Evolutionary conservation across 2,329 filamentous ascomycete species (phyloP), one percentile per base, ranked within the genome.

Genomic region (Aaosphaeria pasadenensis): DNA sequence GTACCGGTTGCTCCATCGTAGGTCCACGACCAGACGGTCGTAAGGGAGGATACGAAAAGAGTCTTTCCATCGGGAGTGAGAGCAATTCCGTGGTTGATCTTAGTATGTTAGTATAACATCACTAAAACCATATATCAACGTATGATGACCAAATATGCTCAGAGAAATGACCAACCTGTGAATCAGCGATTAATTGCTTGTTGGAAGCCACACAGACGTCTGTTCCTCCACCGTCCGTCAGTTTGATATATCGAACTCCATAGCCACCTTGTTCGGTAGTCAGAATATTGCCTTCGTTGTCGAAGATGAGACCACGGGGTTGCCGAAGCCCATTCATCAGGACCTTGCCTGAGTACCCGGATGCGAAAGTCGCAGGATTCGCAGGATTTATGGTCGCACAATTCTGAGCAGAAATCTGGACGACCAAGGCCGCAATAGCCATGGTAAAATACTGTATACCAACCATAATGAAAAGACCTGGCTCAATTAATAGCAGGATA

Each of bases 271-370:
- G 43, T 30, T 52, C 49, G 5, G 46, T 46, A 11, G 49, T 49
- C 7, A 53, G 13, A 7, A 53, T 40, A 43, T 53, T 53, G n/a
- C 51, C 48, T 31, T 48, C 24, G 28, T 42, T 48, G 40, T 53
- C 51, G 43, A 53, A 50, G n/a, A 53, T 48, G 30, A 53, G 33
- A 33, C 48, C 42, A 6, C 48, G 44, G 24, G 51, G 51, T 2
- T 38, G 39, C 29, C 43, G 45, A 13, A 53, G 39, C 6, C 51
- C 48, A 41, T 53, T 53, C 48, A 53, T 46, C 11, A 51, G 39
- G 6, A 51, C 51, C 6, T 49, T 41, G 28, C 50, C 50, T 43
- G 41, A 47, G 33, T 52, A 52, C 5, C 50, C 50, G 29, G 50
- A 43, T 2, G 44, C 47, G 28, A 49, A 52, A 5, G 44, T 50